These are phyloP conservation scores for Suhomyces bokatorum DNA, from an alignment of 1,139 yeast species.

Conservation along the genomic window DNA sequence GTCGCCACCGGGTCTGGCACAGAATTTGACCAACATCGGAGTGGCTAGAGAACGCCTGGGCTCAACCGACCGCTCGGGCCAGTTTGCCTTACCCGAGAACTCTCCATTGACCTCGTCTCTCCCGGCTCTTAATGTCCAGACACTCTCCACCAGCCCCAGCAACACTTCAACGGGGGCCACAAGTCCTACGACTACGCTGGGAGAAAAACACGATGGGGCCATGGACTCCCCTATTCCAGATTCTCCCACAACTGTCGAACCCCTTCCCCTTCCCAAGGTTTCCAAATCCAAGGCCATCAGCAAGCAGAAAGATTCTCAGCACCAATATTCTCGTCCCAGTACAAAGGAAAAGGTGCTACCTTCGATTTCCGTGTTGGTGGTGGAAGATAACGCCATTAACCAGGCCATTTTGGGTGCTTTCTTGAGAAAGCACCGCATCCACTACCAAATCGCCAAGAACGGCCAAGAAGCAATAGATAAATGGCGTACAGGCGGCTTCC, in stretches of 20 bases:
- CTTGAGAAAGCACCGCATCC: constrained; percentile 79
- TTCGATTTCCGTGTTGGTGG: constrained; percentile 85
- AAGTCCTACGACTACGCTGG: not conserved
- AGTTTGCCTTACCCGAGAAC: not conserved
- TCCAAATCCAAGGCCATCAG: not conserved
- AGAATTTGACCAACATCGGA: constrained; percentile 25
- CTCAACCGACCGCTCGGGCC: not conserved
- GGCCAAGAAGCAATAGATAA: constrained; percentile 91
- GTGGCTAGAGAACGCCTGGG: constrained; percentile 14
- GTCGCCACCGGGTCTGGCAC: constrained; percentile 12
- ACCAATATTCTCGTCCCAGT: constrained; percentile 13
- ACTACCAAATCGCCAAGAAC: constrained; percentile 82
- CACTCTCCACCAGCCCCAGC: not conserved
- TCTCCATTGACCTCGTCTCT: constrained; percentile 1
- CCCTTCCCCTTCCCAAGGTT: constrained; percentile 1
- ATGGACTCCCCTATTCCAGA: constrained; percentile 11
- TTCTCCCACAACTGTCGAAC: not conserved
- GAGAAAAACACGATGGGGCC: constrained; percentile 1
- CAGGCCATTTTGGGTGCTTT: constrained; percentile 94
- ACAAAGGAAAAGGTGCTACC: constrained; percentile 60
- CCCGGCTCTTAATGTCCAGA: not conserved
- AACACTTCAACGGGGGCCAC: not conserved
- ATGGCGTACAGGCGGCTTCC: constrained; percentile 92
- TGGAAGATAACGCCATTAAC: constrained; percentile 93
- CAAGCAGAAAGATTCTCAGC: not conserved